Base-by-base conservation (phyloP, 768 basidiomycete species). In the Tremella mesenterica region DNA sequence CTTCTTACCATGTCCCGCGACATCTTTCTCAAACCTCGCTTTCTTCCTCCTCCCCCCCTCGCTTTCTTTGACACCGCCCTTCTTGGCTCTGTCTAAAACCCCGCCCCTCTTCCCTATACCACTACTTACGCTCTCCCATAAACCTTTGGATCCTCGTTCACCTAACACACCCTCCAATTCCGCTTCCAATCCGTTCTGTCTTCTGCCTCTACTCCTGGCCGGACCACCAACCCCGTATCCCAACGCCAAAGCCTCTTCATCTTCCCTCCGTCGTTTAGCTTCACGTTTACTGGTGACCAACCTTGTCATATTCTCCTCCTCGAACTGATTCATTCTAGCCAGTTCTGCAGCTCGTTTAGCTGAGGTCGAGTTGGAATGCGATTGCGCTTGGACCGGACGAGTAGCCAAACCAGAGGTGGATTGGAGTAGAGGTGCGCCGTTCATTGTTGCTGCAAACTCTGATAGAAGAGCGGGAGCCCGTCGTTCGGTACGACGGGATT, bases 301-400 rank as follows among this genome's bases (percentile, higher is more conserved):
- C 41, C 93, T 83, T 31, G 86, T 87, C 75, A 96, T 88, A 73
- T 93, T 91, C 43, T 88, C 88, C 70, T 93, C 90, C 75, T 97
- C 93, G 71, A 88, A 97, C 57, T 88, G 84, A 47, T 81, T 82
- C 74, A 95, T 81, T 5, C 82, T 80, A 60, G 82, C 80, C 50
- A 96, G 78, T 65, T 91, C 85, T 16, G 82, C 80, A 9, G 86
- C 87, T 20, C 90, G 85, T 23, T 79, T 79, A 10, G 79, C 78
- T 20, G 83, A 82, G 9, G 83, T 71, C 14, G 67, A 69, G 52
- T 71, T 72, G 56, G 67, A 54, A 52, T 69, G 57, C 47, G 55
- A 5, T 54, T 64, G 28, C 21, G 54, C 47, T 33, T 64, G 52
- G 33, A 64, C 59, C 25, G 73, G 72, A 30, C 70, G 59, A 30